Base-by-base conservation (phyloP, 352 stramenopile genomes). In the Lagenidium sp. region DNA sequence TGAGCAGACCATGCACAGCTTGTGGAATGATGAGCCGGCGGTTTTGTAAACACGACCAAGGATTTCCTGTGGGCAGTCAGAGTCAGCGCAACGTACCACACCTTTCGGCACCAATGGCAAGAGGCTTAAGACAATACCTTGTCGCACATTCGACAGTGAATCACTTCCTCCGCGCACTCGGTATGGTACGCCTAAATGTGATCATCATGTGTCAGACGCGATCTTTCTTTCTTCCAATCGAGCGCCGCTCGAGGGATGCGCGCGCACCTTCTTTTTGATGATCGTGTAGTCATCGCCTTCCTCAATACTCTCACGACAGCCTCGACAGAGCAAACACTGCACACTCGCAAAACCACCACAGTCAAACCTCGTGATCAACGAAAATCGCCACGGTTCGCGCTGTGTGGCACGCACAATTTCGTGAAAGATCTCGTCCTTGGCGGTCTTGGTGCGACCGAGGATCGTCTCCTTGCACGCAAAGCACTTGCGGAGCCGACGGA, bases 381-480 rank as follows among this genome's bases (percentile, higher is more conserved):
- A 31, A 16, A 18, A 42, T 8, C 26, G 12, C 7, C 19, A 42
- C 22, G 7, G 18, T 48, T 8, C 31, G 37, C 23, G 41, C 23
- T 31, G 4, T 15, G 31, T 36, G 19, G n/a, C 26, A 36, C 53
- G 21, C n/a, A 83, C 70, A 36, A 88, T 86, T 49, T 91, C 78
- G 59, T 91, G 78, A 49, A 88, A 91, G 44, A 91, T 85, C 45
- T 91, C 66, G 53, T 68, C 60, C 51, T 85, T 77, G 36, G 70
- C 77, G 29, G 57, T 71, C 55, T 85, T 85, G 29, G 75, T 88
- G 47, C 73, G 75, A 18, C 78, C 78, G 20, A 91, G 50, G 56
- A 91, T 91, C 11, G 78, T 91, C 49, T 91, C 78, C 44, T 85
- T 84, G 51, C 78, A 91, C 15, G 75, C 78, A 35, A 60, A 76